A percentile compares a stretch with the other conserved stretches of the same genome.
phyloP scores from a whole-genome alignment of 495 filamentous ascomycete species.

The Neurospora sublineolata region DNA sequence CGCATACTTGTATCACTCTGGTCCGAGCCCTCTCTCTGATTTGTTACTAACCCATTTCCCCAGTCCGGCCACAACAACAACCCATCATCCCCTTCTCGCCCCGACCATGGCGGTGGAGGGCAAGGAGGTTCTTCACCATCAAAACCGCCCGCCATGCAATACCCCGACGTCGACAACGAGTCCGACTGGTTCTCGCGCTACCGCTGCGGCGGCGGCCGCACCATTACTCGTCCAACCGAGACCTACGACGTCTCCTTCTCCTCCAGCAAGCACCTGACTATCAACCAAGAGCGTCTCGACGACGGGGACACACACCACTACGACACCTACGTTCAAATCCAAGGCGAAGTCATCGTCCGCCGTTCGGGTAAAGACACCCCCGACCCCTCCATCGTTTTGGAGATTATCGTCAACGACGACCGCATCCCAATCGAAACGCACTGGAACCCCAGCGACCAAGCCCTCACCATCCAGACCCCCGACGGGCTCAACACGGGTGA shows the following conservation, averaged over 20 bases:
- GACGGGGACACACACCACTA: conserved; percentile 7
- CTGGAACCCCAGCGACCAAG: conserved; percentile 19
- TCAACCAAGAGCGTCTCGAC: conserved; percentile 13
- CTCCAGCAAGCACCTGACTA: conserved; percentile 16
- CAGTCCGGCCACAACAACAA: neutral
- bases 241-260: conserved; percentile 21
- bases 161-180: conserved; percentile 13
- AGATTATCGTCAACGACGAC: conserved; percentile 28
- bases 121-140: neutral
- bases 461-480: conserved; percentile 23
- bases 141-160: conserved; percentile 6
- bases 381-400: conserved; percentile 22
- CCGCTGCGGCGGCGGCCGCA: conserved; percentile 17
- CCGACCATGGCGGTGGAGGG: neutral
- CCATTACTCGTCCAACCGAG: conserved; percentile 19
- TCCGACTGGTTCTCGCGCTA: conserved; percentile 5
- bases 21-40: neutral
- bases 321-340: conserved; percentile 19
- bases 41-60: neutral
- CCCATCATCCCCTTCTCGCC: neutral
- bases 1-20: neutral
- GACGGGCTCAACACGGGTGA: conserved; percentile 15
- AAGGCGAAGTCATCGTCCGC: conserved; percentile 30
- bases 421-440: conserved; percentile 17
- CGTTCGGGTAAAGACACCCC: conserved; percentile 12